Evolutionary conservation across 2,329 filamentous ascomycete species (phyloP).

Genomic region (Tolypocladium album): DNA sequence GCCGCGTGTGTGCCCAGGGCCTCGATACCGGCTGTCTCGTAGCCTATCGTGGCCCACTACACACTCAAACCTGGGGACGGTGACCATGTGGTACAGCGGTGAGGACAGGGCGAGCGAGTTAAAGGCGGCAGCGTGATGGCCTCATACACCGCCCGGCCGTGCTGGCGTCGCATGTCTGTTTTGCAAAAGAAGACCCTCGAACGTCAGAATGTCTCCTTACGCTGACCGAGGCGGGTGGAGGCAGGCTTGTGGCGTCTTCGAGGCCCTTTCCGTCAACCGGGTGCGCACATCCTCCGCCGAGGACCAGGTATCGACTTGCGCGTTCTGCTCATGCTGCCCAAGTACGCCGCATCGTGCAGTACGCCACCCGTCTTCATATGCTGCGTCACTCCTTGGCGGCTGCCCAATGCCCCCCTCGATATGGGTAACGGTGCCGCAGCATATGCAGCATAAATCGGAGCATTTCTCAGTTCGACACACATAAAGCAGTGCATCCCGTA

Average conservation of each 20-base stretch:
- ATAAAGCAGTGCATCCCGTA: constrained; percentile 1
- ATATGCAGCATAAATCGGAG: background rate
- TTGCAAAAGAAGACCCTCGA: background rate
- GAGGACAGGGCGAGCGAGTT: background rate
- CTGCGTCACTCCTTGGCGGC: background rate
- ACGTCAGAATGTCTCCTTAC: background rate
- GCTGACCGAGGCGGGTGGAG: background rate
- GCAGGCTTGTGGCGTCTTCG: background rate
- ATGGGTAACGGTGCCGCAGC: background rate
- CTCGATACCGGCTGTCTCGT: background rate
- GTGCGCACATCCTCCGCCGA: background rate
- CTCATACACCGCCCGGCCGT: background rate
- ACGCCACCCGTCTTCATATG: background rate
- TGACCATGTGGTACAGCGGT: background rate
- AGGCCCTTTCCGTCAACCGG: background rate
- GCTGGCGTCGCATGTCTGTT: background rate
- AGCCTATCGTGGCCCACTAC: background rate
- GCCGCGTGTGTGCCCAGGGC: background rate
- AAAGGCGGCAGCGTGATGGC: background rate
- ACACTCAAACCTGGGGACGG: background rate
- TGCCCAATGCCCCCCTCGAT: background rate
- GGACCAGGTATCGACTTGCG: background rate
- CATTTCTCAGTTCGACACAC: background rate
- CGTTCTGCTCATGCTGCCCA: background rate
- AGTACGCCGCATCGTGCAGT: background rate